Conservation (phyloP, 768 basidiomycete species). For the Mycena vulgaris region DNA sequence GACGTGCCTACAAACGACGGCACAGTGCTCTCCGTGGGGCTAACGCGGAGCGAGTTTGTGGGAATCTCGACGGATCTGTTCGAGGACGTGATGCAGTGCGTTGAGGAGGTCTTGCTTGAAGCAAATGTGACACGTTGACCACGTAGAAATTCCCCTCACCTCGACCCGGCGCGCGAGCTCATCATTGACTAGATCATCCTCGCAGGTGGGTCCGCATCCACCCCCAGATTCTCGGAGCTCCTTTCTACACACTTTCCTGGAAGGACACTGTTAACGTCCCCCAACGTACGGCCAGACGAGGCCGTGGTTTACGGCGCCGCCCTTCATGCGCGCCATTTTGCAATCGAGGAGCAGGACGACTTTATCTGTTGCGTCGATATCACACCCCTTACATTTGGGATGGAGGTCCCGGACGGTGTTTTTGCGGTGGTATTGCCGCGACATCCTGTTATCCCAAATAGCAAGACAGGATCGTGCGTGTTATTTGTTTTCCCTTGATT, state of each 20-base stretch:
- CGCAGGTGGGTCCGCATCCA: not conserved
- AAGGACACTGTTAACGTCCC: not conserved
- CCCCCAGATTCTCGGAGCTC: not conserved
- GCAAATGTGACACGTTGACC: not conserved
- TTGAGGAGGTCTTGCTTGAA: not conserved
- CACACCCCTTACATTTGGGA: not conserved
- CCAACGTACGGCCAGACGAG: not conserved
- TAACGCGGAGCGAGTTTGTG: not conserved
- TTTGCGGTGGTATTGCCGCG: not conserved
- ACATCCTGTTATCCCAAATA: not conserved
- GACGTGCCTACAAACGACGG: not conserved
- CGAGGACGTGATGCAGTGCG: slow-evolving; percentile 1
- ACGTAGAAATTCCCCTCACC: not conserved
- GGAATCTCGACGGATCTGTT: not conserved
- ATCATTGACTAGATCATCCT: not conserved
- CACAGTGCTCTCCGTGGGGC: not conserved
- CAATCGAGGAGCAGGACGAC: not conserved
- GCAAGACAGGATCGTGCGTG: not conserved
- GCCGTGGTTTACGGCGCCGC: not conserved
- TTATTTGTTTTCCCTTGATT: not conserved
- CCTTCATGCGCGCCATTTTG: not conserved
- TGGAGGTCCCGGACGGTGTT: not conserved
- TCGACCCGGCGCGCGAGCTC: not conserved
- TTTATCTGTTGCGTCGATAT: not conserved
- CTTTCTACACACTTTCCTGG: not conserved